Conservation (phyloP, 2,329 filamentous ascomycete species). For the Neoscytalidium dimidiatum region DNA sequence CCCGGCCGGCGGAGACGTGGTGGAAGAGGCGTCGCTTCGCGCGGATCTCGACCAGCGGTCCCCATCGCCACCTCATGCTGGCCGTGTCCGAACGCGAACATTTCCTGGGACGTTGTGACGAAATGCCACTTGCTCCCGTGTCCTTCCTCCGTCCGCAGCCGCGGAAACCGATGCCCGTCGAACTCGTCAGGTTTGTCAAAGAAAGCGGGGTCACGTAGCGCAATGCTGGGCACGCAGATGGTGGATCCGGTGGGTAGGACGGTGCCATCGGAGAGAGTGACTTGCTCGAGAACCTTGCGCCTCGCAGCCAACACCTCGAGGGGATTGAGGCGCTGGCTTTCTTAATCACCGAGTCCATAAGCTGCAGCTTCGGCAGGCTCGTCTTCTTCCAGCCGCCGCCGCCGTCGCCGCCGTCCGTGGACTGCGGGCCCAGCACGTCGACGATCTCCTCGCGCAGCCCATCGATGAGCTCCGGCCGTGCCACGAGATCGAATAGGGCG, state of each 20-base stretch:
- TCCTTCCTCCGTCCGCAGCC: conserved; percentile 18
- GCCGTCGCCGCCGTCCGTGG: conserved; percentile 28
- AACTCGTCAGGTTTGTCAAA: neutral
- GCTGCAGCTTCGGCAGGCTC: conserved; percentile 29
- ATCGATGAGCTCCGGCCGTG: conserved; percentile 28
- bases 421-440: conserved; percentile 24
- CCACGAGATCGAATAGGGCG: conserved; percentile 27
- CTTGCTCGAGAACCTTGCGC: conserved; percentile 26
- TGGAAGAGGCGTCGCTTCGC: too few species aligned
- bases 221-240: neutral
- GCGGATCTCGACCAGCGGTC: too few species aligned
- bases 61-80: too few species aligned
- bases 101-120: neutral
- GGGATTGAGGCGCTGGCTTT: conserved; percentile 32
- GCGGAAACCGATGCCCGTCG: conserved; percentile 19
- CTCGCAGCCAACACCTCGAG: conserved; percentile 26
- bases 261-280: conserved; percentile 31
- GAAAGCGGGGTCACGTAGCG: neutral
- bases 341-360: conserved; percentile 37
- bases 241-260: conserved; percentile 25
- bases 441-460: conserved; percentile 30
- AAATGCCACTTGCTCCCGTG: conserved; percentile 17
- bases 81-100: neutral
- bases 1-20: too few species aligned
- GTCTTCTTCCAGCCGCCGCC: conserved; percentile 30